Conservation (phyloP, 2,329 filamentous ascomycete genomes). For the Blumeriella jaapii region DNA sequence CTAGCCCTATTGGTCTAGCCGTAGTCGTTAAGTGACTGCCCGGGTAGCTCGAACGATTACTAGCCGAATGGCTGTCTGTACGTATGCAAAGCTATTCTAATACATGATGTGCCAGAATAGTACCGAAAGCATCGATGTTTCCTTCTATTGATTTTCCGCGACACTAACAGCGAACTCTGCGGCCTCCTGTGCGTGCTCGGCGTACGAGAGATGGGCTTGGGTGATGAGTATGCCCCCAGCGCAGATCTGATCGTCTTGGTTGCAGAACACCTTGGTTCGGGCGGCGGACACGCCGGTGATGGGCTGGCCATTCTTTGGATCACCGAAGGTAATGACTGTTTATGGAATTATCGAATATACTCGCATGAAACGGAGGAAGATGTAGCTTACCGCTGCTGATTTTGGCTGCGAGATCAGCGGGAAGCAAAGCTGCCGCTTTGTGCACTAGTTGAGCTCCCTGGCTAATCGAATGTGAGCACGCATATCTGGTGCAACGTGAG, state of each 20-base stretch:
- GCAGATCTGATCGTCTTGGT: slow-evolving; percentile 20
- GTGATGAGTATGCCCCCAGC: slow-evolving; percentile 7
- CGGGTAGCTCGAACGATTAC: no score
- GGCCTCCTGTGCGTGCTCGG: slow-evolving; percentile 4
- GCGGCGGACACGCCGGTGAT: slow-evolving; percentile 13
- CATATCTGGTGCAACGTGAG: background rate
- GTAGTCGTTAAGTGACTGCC: no score
- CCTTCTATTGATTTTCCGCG: background rate
- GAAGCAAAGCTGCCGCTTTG: slow-evolving; percentile 13
- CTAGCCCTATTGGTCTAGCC: no score
- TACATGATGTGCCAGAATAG: no score
- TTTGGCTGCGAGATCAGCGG: slow-evolving; percentile 8
- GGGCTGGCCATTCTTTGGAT: slow-evolving; percentile 18
- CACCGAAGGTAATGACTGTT: slow-evolving; percentile 21
- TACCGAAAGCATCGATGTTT: background rate
- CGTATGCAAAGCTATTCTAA: no score
- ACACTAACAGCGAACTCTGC: slow-evolving; percentile 4
- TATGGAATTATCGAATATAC: background rate
- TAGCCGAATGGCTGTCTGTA: no score
- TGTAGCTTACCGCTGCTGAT: slow-evolving; percentile 14
- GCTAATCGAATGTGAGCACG: slow-evolving; percentile 4
- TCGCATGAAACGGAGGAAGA: background rate
- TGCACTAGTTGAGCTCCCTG: slow-evolving; percentile 18
- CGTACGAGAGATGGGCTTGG: slow-evolving; percentile 14
- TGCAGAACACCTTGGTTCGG: slow-evolving; percentile 19